A percentile compares a stretch with the other conserved stretches of the same genome.
phyloP scores from a whole-genome alignment of 2,329 filamentous ascomycete species.

The Colletotrichum sp. region DNA sequence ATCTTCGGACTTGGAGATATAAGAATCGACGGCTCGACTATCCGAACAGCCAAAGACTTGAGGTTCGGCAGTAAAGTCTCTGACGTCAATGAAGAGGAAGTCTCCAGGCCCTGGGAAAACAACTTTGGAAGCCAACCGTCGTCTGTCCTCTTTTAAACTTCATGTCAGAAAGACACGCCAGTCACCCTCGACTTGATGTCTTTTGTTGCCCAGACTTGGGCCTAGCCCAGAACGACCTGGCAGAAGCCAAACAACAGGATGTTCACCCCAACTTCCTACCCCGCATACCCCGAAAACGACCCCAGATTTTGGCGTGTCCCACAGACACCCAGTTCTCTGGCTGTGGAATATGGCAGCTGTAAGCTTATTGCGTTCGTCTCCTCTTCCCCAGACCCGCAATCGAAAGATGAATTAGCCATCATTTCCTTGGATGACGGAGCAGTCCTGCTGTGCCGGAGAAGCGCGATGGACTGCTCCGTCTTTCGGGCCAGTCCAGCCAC shows the following conservation, averaged over 20 bases:
- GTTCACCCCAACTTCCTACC: neutral
- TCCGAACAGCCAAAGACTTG: neutral
- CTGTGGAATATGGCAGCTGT: neutral
- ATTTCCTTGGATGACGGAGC: neutral
- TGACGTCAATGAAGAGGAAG: neutral
- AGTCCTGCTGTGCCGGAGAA: neutral
- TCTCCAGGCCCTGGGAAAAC: neutral
- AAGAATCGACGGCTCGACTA: neutral
- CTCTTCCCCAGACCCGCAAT: neutral
- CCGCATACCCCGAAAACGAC: neutral
- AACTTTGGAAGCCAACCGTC: no score
- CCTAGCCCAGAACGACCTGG: neutral
- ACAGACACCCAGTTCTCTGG: neutral
- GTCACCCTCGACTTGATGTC: neutral
- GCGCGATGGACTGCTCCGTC: neutral
- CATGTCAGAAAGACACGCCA: neutral
- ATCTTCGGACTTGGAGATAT: no score
- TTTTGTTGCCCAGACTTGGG: neutral
- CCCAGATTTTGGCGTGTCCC: neutral
- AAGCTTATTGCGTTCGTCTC: neutral
- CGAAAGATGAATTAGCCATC: neutral
- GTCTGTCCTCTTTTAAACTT: neutral
- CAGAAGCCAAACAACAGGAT: neutral
- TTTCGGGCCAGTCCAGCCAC: neutral
- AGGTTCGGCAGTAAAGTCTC: neutral